Evolutionary conservation across 805 yeast genomes (phyloP).

Genomic region (Suhomyces emberorum): DNA sequence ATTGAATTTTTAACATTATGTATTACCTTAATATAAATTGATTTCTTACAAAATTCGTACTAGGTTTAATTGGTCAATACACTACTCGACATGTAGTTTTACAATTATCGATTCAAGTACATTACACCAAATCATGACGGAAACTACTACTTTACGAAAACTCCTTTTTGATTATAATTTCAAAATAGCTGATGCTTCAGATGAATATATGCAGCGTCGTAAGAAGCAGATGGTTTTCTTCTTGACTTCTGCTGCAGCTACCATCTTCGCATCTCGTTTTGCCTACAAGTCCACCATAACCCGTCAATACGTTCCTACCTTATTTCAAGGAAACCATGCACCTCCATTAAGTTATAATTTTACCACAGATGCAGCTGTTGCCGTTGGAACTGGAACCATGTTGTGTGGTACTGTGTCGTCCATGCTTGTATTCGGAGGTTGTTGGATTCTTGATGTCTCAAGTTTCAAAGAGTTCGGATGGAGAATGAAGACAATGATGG

Average conservation of each 20-base stretch:
- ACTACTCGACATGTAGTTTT: too few relatives aligned
- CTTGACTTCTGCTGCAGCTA: slow-evolving; percentile 66
- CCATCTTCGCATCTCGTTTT: slow-evolving; percentile 67
- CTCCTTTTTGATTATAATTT: slow-evolving; percentile 8
- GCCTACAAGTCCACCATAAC: slow-evolving; percentile 73
- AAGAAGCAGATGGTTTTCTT: slow-evolving; percentile 70
- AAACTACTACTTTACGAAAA: slow-evolving; percentile 4
- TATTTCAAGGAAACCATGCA: slow-evolving; percentile 80
- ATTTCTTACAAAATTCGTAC: not conserved
- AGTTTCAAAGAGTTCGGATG: slow-evolving; percentile 66
- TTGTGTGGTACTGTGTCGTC: slow-evolving; percentile 70
- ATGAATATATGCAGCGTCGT: slow-evolving; percentile 58
- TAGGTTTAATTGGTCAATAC: too few relatives aligned
- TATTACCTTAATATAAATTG: slow-evolving; percentile 6
- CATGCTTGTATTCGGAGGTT: slow-evolving; percentile 68
- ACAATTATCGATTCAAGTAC: too few relatives aligned
- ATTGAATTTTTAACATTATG: slow-evolving; percentile 1
- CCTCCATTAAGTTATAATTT: slow-evolving; percentile 78
- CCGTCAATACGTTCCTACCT: slow-evolving; percentile 69
- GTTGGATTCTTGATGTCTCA: slow-evolving; percentile 79
- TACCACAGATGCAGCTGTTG: slow-evolving; percentile 79
- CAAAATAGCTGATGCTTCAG: slow-evolving; percentile 34
- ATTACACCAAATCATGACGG: slow-evolving; percentile 1
- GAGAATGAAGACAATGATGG: slow-evolving; percentile 60
- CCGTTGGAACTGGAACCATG: slow-evolving; percentile 77